A percentile compares a stretch with the other conserved stretches of the same genome.
Evolutionary conservation across 345 rosid species (phyloP).

Genomic region (Abelmoschus esculentus): DNA sequence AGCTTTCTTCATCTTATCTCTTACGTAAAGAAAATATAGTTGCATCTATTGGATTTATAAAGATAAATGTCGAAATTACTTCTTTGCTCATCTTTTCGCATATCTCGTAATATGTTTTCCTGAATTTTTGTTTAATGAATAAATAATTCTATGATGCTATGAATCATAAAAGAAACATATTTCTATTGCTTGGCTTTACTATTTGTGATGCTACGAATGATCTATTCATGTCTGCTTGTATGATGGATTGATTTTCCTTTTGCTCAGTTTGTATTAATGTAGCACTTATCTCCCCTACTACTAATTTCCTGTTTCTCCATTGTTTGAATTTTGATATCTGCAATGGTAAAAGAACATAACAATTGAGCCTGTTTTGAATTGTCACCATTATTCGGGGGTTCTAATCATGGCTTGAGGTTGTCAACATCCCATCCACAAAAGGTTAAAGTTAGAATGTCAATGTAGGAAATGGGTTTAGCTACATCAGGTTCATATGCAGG

Average conservation of each 20-base stretch:
- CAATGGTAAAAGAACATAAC: background rate
- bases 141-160: too few relatives aligned
- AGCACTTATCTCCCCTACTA: background rate
- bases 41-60: slow-evolving; percentile 12
- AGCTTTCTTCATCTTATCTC: background rate
- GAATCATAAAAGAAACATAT: too few relatives aligned
- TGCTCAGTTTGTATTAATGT: background rate
- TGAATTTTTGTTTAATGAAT: too few relatives aligned
- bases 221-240: too few relatives aligned
- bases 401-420: background rate
- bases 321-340: too few relatives aligned
- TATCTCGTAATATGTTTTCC: too few relatives aligned
- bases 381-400: background rate
- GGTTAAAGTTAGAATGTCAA: background rate
- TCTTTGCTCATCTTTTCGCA: background rate
- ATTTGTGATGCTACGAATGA: too few relatives aligned
- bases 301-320: too few relatives aligned
- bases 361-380: background rate
- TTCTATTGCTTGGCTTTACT: too few relatives aligned
- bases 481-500: background rate
- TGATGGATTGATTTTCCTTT: too few relatives aligned
- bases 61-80: slow-evolving; percentile 20
- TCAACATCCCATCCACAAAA: background rate
- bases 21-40: slow-evolving; percentile 26
- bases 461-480: background rate